Conservation (phyloP, 1,139 yeast genomes). For the Pichia sp. region DNA sequence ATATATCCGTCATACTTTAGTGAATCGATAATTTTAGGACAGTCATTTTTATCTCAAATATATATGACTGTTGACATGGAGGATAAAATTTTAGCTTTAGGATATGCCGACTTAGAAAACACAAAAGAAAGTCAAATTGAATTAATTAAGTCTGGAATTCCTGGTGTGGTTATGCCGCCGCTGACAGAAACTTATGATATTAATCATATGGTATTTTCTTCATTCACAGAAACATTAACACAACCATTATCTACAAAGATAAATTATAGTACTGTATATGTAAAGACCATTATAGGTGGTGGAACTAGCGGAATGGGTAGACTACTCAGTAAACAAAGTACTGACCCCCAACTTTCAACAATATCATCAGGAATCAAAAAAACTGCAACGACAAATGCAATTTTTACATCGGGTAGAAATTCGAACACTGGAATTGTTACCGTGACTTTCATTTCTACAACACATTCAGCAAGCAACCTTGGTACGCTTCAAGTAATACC, state of each 20-base stretch:
- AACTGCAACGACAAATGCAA: too few species aligned
- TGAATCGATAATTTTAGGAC: constrained; percentile 50
- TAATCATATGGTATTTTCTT: constrained; percentile 4
- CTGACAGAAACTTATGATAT: constrained; percentile 5
- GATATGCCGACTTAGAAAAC: constrained; percentile 39
- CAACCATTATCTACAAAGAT: not conserved
- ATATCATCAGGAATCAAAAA: too few species aligned
- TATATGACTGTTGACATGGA: constrained; percentile 77
- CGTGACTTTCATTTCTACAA: too few species aligned
- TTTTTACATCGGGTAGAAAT: too few species aligned
- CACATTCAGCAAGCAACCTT: too few species aligned
- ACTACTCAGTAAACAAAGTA: not conserved
- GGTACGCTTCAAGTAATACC: too few species aligned
- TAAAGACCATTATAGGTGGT: not conserved
- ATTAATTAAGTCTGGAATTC: constrained; percentile 12
- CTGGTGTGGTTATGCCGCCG: constrained; percentile 5
- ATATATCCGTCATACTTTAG: constrained; percentile 19
- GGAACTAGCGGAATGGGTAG: not conserved
- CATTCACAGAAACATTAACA: not conserved
- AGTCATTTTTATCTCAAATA: constrained; percentile 62
- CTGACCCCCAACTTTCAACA: not conserved
- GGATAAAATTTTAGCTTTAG: constrained; percentile 55
- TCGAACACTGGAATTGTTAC: too few species aligned
- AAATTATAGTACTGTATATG: constrained; percentile 1
- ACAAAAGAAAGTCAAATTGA: constrained; percentile 7